A percentile compares a stretch with the other conserved stretches of the same genome.
These are phyloP conservation scores for Micromonas pusilla DNA, from an alignment of 139 green algal genomes.

Conservation along the genomic window DNA sequence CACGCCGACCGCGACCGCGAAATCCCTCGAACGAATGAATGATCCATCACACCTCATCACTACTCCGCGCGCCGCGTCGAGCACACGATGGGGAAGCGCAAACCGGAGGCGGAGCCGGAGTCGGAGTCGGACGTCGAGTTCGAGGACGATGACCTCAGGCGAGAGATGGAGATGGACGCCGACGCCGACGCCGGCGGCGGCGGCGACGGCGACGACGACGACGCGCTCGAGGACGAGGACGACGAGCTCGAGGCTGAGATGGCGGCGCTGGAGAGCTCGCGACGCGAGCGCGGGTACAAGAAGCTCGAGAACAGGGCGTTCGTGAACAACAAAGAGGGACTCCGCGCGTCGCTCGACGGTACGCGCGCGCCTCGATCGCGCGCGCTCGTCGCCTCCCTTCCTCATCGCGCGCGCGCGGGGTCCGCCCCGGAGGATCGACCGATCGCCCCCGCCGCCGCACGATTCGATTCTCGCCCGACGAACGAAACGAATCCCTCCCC, in stretches of 20 bases:
- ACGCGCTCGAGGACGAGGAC: neutral
- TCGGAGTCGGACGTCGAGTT: neutral
- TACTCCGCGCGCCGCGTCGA: neutral
- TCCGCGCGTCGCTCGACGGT: conserved; percentile 57
- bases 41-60: too few relatives aligned
- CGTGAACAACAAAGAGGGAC: conserved; percentile 25
- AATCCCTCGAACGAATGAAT: too few relatives aligned
- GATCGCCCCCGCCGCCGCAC: too few relatives aligned
- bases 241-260: conserved; percentile 24
- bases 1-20: too few relatives aligned
- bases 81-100: neutral
- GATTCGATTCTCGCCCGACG: too few relatives aligned
- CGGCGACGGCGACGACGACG: neutral
- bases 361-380: too few relatives aligned
- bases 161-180: neutral
- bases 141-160: neutral
- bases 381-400: too few relatives aligned
- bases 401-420: too few relatives aligned
- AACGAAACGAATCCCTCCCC: too few relatives aligned
- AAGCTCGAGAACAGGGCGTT: neutral
- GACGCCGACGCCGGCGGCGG: neutral
- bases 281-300: neutral
- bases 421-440: too few relatives aligned
- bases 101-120: neutral
- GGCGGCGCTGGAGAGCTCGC: conserved; percentile 15